Percentiles rank a stretch among this genome's conserved stretches.
Evolutionary conservation across 352 stramenopile genomes (phyloP).

Genomic region (Pythium inflatum): DNA sequence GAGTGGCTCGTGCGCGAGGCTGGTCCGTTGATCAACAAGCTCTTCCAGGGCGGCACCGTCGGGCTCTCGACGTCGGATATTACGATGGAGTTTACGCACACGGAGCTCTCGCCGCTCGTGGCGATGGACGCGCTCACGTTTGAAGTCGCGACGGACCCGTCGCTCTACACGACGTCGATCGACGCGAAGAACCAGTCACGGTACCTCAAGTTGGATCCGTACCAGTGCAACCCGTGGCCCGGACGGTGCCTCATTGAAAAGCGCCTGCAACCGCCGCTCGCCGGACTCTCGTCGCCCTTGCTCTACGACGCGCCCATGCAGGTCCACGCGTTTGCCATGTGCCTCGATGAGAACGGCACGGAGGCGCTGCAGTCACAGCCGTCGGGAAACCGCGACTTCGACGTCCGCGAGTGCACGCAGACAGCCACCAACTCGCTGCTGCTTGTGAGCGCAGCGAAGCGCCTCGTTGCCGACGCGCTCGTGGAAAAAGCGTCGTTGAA

Average conservation of each 20-base stretch:
- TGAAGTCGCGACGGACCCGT: slow-evolving; percentile 1
- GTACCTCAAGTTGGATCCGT: no score
- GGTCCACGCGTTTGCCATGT: slow-evolving; percentile 17
- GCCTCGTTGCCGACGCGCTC: slow-evolving; percentile 11
- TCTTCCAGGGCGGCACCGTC: neutral
- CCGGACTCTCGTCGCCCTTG: neutral
- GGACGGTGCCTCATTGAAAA: slow-evolving; percentile 2
- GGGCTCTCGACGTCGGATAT: slow-evolving; percentile 17
- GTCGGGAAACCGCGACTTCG: neutral
- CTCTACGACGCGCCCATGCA: slow-evolving; percentile 12
- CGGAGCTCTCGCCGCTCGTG: slow-evolving; percentile 7
- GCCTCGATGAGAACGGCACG: slow-evolving; percentile 3
- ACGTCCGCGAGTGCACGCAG: neutral
- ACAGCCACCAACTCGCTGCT: slow-evolving; percentile 10
- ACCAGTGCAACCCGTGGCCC: slow-evolving; percentile 8
- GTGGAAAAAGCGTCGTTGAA: neutral
- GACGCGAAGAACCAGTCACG: neutral
- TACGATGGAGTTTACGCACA: slow-evolving; percentile 23
- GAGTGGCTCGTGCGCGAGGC: slow-evolving; percentile 9
- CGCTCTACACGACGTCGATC: neutral
- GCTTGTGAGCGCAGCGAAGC: slow-evolving; percentile 13
- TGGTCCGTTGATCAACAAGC: neutral
- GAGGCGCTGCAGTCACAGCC: slow-evolving; percentile 1
- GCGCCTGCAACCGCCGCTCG: neutral
- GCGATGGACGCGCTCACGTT: slow-evolving; percentile 22